A percentile compares a stretch with the other conserved stretches of the same genome.
Conservation (phyloP, 805 yeast genomes). For the Ogataea henricii region DNA sequence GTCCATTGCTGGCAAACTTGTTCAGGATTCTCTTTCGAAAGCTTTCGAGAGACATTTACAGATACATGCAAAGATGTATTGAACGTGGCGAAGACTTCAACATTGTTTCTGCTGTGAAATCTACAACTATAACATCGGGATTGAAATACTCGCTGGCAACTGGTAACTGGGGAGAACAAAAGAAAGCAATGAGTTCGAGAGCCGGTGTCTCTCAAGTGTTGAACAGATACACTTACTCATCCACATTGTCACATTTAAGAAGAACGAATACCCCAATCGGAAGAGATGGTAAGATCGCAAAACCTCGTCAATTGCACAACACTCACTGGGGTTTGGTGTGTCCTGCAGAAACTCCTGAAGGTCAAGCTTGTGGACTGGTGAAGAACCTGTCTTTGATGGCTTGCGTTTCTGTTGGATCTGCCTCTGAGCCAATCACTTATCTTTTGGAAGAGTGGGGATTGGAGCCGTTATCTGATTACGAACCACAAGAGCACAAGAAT, state of each 20-base stretch:
- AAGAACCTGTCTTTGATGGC: conserved; percentile 96
- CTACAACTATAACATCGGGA: conserved; percentile 96
- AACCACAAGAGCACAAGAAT: conserved; percentile 87
- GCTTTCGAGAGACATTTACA: conserved; percentile 92
- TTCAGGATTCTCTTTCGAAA: conserved; percentile 94
- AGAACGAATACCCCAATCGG: conserved; percentile 99
- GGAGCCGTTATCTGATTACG: conserved; percentile 96
- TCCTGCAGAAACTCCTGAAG: conserved; percentile 99
- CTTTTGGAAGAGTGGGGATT: conserved; percentile 99
- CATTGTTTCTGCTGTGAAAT: conserved; percentile 93
- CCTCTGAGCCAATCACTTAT: conserved; percentile 91
- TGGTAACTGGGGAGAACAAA: conserved; percentile 99
- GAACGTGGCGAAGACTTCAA: conserved; percentile 97
- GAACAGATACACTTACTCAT: conserved; percentile 96
- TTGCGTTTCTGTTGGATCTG: conserved; percentile 95
- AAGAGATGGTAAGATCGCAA: conserved; percentile 97
- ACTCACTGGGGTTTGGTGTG: conserved; percentile 99
- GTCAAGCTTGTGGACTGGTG: conserved; percentile 99
- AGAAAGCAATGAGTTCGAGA: conserved; percentile 97
- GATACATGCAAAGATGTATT: conserved; percentile 98
- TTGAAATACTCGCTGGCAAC: conserved; percentile 96
- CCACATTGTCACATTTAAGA: conserved; percentile 97
- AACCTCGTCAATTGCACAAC: conserved; percentile 98
- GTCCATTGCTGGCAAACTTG: conserved; percentile 93
- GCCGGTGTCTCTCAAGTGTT: conserved; percentile 99